Evolutionary conservation across 805 yeast species (phyloP), one percentile per base, ranked within the genome.

Genomic region (Zygosaccharomyces bailii): DNA sequence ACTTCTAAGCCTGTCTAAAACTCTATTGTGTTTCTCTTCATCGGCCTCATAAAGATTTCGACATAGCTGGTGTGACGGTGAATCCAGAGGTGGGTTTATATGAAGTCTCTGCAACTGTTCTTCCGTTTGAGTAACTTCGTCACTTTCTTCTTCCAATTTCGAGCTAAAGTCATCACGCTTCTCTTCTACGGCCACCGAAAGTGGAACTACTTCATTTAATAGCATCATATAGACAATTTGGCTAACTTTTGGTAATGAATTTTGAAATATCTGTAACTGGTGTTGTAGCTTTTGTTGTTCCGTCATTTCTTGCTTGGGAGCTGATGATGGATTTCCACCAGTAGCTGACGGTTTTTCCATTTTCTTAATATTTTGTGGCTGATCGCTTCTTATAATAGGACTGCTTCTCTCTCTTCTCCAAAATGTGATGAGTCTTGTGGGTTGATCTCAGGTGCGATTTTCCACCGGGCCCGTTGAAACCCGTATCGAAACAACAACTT

Each of bases 181-280:
- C 38, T 75, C 71, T 10, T 84, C 76, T 4, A 87, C 81, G 27
- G 85, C 67, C 35, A 82, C 73, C 0, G 89, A 78, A 34, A 82
- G 62, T 3, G 96, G 95, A 1, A 88, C 80, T 29, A 86, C 68
- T 63, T 89, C 96, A 56, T 82, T 84, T 21, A 90, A 63, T 14
- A 89, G 74, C 52, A 80, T 74, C 38, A 83, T 84, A 44, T 85
- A 66, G 35, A 81, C 74, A 2, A 74, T 59, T 7, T 76, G 61
- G 54, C 75, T 82, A n/a, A 85, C 79, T 49, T 73, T 60, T 1
- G 66, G 66, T 18, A 63, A 39, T 4, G 67, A 58, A 34, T 61
- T 62, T 39, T 62, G 63, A 30, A 60, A 59, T 8, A 56, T 34
- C 34, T 55, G 60, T 36, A 56, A 54, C 39, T 62, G 67, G 21